A percentile compares a stretch with the other conserved stretches of the same genome.
Conservation (phyloP, 2,329 filamentous ascomycete species). For the Colletotrichum siamense region DNA sequence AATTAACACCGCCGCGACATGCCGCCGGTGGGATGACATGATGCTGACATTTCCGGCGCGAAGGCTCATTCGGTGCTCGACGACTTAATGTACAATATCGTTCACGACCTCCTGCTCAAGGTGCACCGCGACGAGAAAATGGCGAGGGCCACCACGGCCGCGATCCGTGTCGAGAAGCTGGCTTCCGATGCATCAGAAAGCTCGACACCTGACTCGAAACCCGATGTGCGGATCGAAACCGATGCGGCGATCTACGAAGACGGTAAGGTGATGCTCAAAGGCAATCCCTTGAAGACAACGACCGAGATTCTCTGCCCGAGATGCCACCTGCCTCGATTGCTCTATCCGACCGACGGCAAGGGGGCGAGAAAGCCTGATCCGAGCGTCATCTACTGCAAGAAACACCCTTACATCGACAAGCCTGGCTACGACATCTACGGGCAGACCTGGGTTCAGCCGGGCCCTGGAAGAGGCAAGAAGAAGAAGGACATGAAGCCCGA, state of each 20-base stretch:
- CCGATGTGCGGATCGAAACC: slow-evolving; percentile 66
- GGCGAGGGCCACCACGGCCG: slow-evolving; percentile 69
- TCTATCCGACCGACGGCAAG: slow-evolving; percentile 75
- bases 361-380: slow-evolving; percentile 71
- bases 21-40: background rate
- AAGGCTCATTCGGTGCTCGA: slow-evolving; percentile 73
- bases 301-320: slow-evolving; percentile 75
- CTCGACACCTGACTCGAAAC: slow-evolving; percentile 56
- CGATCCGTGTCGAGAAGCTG: slow-evolving; percentile 68
- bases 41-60: slow-evolving; percentile 7
- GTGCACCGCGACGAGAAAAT: slow-evolving; percentile 82
- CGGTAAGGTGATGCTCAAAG: slow-evolving; percentile 71
- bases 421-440: slow-evolving; percentile 82
- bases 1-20: background rate
- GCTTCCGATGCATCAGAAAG: slow-evolving; percentile 61
- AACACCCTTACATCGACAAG: slow-evolving; percentile 78
- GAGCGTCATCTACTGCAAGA: slow-evolving; percentile 77
- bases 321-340: slow-evolving; percentile 76
- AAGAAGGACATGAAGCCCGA: slow-evolving; percentile 76
- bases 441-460: slow-evolving; percentile 78
- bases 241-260: slow-evolving; percentile 75
- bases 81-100: slow-evolving; percentile 77
- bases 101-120: slow-evolving; percentile 76
- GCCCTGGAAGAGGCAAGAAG: slow-evolving; percentile 75
- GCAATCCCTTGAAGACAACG: slow-evolving; percentile 74